Evolutionary conservation across 495 filamentous ascomycete species (phyloP).

Genomic region (Oidiodendron maius): DNA sequence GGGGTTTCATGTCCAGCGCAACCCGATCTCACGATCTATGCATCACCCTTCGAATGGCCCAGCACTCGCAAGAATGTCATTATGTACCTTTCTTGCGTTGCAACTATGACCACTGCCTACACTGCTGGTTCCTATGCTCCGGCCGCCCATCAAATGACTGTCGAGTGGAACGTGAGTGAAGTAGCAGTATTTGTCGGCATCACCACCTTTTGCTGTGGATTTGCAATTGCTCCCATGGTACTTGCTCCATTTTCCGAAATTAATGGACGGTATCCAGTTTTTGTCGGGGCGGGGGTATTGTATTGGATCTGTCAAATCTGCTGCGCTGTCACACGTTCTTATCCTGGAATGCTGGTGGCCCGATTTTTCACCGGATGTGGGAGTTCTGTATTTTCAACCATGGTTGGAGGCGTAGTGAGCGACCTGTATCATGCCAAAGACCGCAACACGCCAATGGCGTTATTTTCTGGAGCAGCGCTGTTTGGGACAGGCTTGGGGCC

Average conservation of each 20-base stretch:
- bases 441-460: slow-evolving; percentile 84
- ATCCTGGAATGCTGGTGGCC: slow-evolving; percentile 69
- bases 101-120: slow-evolving; percentile 75
- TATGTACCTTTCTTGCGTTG: slow-evolving; percentile 67
- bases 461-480: slow-evolving; percentile 72
- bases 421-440: slow-evolving; percentile 79
- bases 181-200: slow-evolving; percentile 71
- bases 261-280: slow-evolving; percentile 76
- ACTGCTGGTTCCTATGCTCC: slow-evolving; percentile 77
- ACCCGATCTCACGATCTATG: slow-evolving; percentile 63
- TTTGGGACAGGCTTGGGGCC: slow-evolving; percentile 81
- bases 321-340: slow-evolving; percentile 67
- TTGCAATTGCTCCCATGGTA: slow-evolving; percentile 82
- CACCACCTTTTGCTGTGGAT: slow-evolving; percentile 77
- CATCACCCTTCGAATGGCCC: slow-evolving; percentile 72
- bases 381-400: slow-evolving; percentile 77
- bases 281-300: slow-evolving; percentile 64
- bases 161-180: slow-evolving; percentile 54
- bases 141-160: slow-evolving; percentile 53
- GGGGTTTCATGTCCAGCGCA: slow-evolving; percentile 39
- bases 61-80: slow-evolving; percentile 60
- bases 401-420: slow-evolving; percentile 88
- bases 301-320: slow-evolving; percentile 63
- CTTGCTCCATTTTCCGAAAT: slow-evolving; percentile 89
- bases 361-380: slow-evolving; percentile 73